These are phyloP conservation scores for Barnettozyma sucrosica DNA, from an alignment of 805 yeast species.

Conservation along the genomic window DNA sequence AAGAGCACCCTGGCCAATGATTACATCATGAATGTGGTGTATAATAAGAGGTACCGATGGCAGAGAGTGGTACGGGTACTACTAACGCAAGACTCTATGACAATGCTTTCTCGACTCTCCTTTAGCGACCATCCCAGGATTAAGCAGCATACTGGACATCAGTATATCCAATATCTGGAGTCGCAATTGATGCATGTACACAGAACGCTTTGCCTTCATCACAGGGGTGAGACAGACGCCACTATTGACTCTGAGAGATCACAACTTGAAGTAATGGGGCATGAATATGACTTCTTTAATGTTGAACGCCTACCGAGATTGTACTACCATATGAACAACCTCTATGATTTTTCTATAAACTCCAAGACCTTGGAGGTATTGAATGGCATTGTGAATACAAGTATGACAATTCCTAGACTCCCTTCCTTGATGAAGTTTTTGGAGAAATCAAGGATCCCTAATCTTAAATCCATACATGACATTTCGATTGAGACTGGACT, in stretches of 20 bases:
- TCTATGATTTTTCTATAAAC: conserved; percentile 15
- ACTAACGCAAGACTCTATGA: conserved; percentile 6
- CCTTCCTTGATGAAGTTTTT: conserved; percentile 19
- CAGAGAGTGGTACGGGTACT: conserved; percentile 15
- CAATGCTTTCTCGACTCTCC: neutral
- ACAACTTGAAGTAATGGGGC: conserved; percentile 14
- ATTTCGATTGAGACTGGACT: conserved; percentile 22
- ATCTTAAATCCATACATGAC: conserved; percentile 13
- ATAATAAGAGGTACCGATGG: neutral
- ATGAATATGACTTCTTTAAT: conserved; percentile 17
- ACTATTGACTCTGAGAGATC: neutral
- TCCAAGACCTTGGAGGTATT: conserved; percentile 12
- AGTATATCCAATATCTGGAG: conserved; percentile 7
- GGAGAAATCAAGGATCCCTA: conserved; percentile 17
- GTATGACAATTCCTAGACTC: conserved; percentile 18
- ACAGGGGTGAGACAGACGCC: neutral
- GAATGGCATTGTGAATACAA: conserved; percentile 17
- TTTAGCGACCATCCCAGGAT: neutral
- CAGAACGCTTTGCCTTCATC: conserved; percentile 6
- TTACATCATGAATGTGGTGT: conserved; percentile 10
- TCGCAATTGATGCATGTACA: conserved; percentile 7
- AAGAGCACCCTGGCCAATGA: conserved; percentile 5
- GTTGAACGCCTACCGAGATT: conserved; percentile 13
- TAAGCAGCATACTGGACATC: conserved; percentile 8
- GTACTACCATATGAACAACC: conserved; percentile 13